A percentile compares a stretch with the other conserved stretches of the same genome.
Conservation (phyloP, 176 grass and related monocot species). For the Paspalum notatum region DNA sequence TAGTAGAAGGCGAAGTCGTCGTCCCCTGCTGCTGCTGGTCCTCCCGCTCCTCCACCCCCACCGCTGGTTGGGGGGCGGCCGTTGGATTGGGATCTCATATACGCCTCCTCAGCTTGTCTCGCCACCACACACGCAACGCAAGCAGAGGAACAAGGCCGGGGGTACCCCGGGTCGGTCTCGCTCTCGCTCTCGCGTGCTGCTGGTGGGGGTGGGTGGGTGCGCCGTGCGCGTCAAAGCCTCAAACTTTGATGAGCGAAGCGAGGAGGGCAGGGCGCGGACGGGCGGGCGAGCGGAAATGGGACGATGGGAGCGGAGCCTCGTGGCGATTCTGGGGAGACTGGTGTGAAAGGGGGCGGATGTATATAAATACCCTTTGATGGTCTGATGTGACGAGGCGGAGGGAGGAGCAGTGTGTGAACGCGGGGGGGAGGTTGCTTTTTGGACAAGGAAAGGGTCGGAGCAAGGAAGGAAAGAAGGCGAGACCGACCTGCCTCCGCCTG, state of each 20-base stretch:
- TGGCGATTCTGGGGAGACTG: slow-evolving; percentile 12
- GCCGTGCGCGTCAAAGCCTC: slow-evolving; percentile 42
- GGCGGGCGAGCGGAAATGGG: neutral
- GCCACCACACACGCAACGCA: neutral
- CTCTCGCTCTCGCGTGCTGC: slow-evolving; percentile 17
- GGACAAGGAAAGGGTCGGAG: slow-evolving; percentile 53
- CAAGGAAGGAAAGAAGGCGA: neutral
- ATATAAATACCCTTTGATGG: slow-evolving; percentile 41
- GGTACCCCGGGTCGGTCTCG: neutral
- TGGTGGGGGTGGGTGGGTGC: slow-evolving; percentile 1
- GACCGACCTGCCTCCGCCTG: slow-evolving; percentile 13
- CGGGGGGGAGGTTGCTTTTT: slow-evolving; percentile 38
- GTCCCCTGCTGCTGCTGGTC: slow-evolving; percentile 3
- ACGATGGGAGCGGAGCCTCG: neutral
- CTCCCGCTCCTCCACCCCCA: neutral
- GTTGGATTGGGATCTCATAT: slow-evolving; percentile 69
- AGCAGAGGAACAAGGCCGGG: too few species aligned
- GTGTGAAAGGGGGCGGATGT: slow-evolving; percentile 54
- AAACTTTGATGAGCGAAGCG: too few species aligned
- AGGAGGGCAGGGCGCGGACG: neutral
- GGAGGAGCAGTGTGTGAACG: slow-evolving; percentile 34
- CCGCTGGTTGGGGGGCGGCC: slow-evolving; percentile 37
- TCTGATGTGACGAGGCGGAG: neutral
- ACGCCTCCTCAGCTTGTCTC: neutral
- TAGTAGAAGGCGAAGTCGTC: slow-evolving; percentile 83